A percentile compares a stretch with the other conserved stretches of the same genome.
Evolutionary conservation across 1,284 basidiomycete genomes (phyloP).

Genomic region (Tilletia indica): DNA sequence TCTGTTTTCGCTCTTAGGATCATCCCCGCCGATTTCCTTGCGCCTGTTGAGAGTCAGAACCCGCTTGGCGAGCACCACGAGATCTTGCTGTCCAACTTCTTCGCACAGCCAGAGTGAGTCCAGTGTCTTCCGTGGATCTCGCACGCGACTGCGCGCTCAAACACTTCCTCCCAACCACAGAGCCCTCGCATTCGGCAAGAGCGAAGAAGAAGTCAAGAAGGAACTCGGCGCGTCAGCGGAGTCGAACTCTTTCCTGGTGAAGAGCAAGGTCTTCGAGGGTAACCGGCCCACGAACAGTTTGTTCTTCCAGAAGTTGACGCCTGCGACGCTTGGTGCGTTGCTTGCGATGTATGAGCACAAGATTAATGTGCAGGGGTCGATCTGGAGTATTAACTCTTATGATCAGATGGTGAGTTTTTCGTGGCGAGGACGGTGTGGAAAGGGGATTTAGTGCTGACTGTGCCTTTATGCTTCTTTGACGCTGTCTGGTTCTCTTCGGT

Average conservation of each 20-base stretch:
- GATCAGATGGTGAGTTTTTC: conserved; percentile 60
- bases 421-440: conserved; percentile 28
- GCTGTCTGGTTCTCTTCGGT: neutral
- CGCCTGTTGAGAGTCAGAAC: conserved; percentile 89
- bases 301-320: conserved; percentile 87
- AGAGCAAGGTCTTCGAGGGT: conserved; percentile 97
- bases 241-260: conserved; percentile 77
- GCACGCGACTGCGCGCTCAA: neutral
- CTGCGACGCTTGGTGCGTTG: conserved; percentile 80
- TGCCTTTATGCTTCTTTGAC: conserved; percentile 6
- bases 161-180: neutral
- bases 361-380: conserved; percentile 93
- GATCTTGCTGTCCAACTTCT: conserved; percentile 95
- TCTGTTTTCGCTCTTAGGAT: conserved; percentile 61
- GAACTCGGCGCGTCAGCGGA: conserved; percentile 72
- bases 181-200: conserved; percentile 95
- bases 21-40: conserved; percentile 88
- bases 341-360: conserved; percentile 97
- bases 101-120: conserved; percentile 79
- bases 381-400: conserved; percentile 98
- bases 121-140: no score
- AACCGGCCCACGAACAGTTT: conserved; percentile 97
- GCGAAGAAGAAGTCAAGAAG: conserved; percentile 78
- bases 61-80: conserved; percentile 86
- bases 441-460: no score